Evolutionary conservation across 495 filamentous ascomycete genomes (phyloP).

Genomic region (Daldinia decipiens): DNA sequence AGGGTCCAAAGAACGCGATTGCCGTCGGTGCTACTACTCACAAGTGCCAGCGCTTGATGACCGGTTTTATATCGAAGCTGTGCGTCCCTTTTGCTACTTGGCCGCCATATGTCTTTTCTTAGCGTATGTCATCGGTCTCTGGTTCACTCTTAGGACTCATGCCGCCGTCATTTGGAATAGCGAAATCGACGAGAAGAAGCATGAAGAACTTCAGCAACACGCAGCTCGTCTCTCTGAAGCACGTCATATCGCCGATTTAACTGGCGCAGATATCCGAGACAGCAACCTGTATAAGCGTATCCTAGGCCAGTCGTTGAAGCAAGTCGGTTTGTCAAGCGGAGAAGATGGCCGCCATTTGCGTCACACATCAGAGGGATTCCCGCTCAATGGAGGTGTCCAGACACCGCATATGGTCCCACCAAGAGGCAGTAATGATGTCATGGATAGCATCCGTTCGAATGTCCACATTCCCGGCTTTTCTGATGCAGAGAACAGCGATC

Average conservation of each 20-base stretch:
- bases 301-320: slow-evolving; percentile 84
- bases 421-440: slow-evolving; percentile 60
- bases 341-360: slow-evolving; percentile 57
- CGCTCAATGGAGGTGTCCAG: slow-evolving; percentile 49
- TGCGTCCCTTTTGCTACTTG: slow-evolving; percentile 92
- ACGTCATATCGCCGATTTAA: slow-evolving; percentile 54
- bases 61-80: slow-evolving; percentile 86
- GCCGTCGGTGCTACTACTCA: slow-evolving; percentile 91
- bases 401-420: slow-evolving; percentile 79
- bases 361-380: slow-evolving; percentile 52
- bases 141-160: slow-evolving; percentile 96
- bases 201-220: slow-evolving; percentile 54
- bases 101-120: slow-evolving; percentile 86
- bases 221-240: slow-evolving; percentile 55
- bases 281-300: slow-evolving; percentile 93
- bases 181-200: slow-evolving; percentile 85
- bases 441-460: slow-evolving; percentile 50
- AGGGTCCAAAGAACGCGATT: slow-evolving; percentile 66
- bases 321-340: slow-evolving; percentile 71
- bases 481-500: slow-evolving; percentile 78
- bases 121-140: slow-evolving; percentile 91
- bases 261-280: slow-evolving; percentile 72
- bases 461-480: slow-evolving; percentile 74
- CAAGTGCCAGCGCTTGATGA: slow-evolving; percentile 88
- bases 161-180: slow-evolving; percentile 96